phyloP scores from a whole-genome alignment of 495 filamentous ascomycete genomes.

The Penicillium antarcticum region DNA sequence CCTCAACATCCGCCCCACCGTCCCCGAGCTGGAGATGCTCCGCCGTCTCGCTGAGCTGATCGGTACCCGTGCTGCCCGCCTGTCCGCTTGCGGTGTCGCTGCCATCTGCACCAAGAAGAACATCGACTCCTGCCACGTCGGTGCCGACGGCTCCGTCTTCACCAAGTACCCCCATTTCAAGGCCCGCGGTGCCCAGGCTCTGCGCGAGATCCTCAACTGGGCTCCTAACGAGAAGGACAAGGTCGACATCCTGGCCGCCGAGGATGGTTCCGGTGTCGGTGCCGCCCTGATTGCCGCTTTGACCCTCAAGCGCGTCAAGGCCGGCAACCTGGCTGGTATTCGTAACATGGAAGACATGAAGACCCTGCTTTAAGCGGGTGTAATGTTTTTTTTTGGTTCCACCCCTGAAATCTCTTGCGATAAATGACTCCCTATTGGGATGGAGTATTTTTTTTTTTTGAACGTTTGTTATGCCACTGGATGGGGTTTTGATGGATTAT shows the following conservation, averaged over 20 bases:
- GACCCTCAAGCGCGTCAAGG: conserved; percentile 80
- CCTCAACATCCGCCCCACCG: conserved; percentile 63
- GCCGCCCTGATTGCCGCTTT: conserved; percentile 91
- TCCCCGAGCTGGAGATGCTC: conserved; percentile 78
- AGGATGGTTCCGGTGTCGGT: conserved; percentile 95
- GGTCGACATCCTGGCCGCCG: conserved; percentile 78
- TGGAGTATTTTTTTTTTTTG: not conserved
- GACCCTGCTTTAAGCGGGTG: conserved; percentile 25
- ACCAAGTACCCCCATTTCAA: conserved; percentile 99
- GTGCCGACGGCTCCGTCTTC: conserved; percentile 93
- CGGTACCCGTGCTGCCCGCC: conserved; percentile 86
- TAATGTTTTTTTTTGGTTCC: not conserved
- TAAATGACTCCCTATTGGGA: not conserved
- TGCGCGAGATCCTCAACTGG: conserved; percentile 95
- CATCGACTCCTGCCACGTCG: conserved; percentile 83
- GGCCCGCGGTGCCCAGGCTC: conserved; percentile 78
- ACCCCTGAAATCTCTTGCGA: not conserved
- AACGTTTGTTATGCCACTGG: not conserved
- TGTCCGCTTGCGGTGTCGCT: conserved; percentile 90
- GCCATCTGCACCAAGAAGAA: conserved; percentile 96
- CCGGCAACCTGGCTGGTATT: conserved; percentile 76
- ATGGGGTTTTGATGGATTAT: conserved; percentile 15
- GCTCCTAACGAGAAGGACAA: conserved; percentile 73
- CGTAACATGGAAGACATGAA: conserved; percentile 59
- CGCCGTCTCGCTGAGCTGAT: conserved; percentile 89